Evolutionary conservation across 129 eudicot species (phyloP).

Genomic region (Sambucus nigra): DNA sequence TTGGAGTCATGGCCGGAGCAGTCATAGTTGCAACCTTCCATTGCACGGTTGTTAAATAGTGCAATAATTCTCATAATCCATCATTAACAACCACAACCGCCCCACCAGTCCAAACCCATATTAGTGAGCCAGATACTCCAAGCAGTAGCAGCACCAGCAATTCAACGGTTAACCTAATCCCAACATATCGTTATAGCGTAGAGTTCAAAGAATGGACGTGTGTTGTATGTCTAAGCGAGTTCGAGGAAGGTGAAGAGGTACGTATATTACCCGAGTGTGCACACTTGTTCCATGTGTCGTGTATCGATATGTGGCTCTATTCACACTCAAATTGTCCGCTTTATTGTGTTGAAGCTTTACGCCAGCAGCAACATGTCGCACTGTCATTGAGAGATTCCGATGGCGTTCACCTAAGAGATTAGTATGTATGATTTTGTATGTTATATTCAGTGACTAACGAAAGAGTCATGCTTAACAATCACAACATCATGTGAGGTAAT

Average conservation of each 20-base stretch:
- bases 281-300: conserved; percentile 38
- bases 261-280: conserved; percentile 40
- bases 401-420: background rate
- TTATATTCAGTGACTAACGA: too few species aligned
- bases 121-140: background rate
- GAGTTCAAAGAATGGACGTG: conserved; percentile 37
- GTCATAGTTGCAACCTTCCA: conserved; percentile 42
- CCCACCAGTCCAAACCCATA: background rate
- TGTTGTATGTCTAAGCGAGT: conserved; percentile 33
- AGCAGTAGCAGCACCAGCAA: conserved; percentile 8
- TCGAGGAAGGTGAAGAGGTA: conserved; percentile 38
- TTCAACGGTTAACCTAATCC: conserved; percentile 14
- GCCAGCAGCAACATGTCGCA: conserved; percentile 29
- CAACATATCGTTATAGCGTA: conserved; percentile 22
- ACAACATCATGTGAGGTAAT: too few species aligned
- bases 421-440: background rate
- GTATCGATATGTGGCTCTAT: conserved; percentile 46
- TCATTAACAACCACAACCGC: conserved; percentile 4
- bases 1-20: conserved; percentile 50
- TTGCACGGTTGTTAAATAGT: conserved; percentile 30
- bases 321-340: conserved; percentile 45
- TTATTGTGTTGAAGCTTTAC: conserved; percentile 35
- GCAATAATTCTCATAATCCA: conserved; percentile 4
- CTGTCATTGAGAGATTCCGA: conserved; percentile 18
- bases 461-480: too few species aligned